Conservation (phyloP, 2,329 filamentous ascomycete genomes). For the Orbilia quercus region DNA sequence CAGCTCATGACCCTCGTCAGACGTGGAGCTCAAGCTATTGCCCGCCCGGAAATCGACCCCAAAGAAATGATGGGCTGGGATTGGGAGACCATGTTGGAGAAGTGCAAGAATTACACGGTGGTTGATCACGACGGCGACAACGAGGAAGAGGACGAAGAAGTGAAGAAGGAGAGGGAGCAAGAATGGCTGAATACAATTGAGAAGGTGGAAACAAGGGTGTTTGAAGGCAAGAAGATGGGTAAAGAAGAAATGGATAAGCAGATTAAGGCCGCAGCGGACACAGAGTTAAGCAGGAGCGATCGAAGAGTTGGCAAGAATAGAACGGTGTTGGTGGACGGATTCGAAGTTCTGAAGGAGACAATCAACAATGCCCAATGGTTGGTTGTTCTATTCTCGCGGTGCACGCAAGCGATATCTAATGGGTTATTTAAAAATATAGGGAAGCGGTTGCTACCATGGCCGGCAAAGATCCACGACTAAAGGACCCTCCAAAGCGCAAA, state of each 20-base stretch:
- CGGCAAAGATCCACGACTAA: slow-evolving; percentile 68
- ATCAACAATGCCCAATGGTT: slow-evolving; percentile 67
- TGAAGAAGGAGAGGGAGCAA: slow-evolving; percentile 67
- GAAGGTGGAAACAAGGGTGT: slow-evolving; percentile 69
- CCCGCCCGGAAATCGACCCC: slow-evolving; percentile 68
- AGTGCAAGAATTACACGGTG: slow-evolving; percentile 68
- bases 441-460: slow-evolving; percentile 71
- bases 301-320: slow-evolving; percentile 70
- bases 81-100: slow-evolving; percentile 68
- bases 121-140: slow-evolving; percentile 63
- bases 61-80: slow-evolving; percentile 71
- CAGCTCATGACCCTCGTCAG: slow-evolving; percentile 70
- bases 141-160: slow-evolving; percentile 60
- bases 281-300: slow-evolving; percentile 64
- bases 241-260: slow-evolving; percentile 61
- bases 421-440: slow-evolving; percentile 7
- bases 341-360: slow-evolving; percentile 69
- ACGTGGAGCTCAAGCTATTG: slow-evolving; percentile 68
- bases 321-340: slow-evolving; percentile 70
- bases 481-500: slow-evolving; percentile 67
- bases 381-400: neutral
- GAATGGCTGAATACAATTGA: slow-evolving; percentile 71
- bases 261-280: slow-evolving; percentile 57
- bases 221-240: slow-evolving; percentile 69
- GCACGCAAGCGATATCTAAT: slow-evolving; percentile 16